phyloP scores from a whole-genome alignment of 2,329 filamentous ascomycete species.

The Neofusicoccum parvum region DNA sequence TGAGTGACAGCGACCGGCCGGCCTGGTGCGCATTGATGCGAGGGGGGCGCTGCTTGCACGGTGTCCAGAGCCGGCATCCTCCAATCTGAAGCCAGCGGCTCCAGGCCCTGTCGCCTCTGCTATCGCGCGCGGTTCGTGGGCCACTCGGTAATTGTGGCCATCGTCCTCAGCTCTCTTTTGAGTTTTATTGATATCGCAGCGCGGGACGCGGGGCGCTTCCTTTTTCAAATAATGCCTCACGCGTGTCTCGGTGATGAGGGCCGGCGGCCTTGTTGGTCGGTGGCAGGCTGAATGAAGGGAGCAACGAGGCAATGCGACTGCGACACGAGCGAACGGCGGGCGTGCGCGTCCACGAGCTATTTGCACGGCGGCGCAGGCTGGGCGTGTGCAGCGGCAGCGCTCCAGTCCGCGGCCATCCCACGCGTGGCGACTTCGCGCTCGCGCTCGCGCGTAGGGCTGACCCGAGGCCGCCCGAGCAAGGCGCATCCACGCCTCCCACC shows the following conservation, averaged over 20 bases:
- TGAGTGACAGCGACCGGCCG: neutral
- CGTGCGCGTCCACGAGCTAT: neutral
- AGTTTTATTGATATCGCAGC: neutral
- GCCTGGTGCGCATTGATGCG: neutral
- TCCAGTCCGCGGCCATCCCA: neutral
- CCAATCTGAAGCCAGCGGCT: constrained; percentile 13
- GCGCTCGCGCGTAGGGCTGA: constrained; percentile 4
- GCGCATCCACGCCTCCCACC: neutral
- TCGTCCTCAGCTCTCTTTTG: neutral
- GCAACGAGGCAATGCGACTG: neutral
- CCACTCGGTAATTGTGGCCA: neutral
- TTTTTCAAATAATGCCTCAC: constrained; percentile 15
- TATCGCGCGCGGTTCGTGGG: neutral
- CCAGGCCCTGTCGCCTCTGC: neutral
- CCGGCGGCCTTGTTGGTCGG: neutral
- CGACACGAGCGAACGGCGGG: neutral
- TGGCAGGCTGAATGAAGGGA: neutral
- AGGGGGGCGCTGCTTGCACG: neutral
- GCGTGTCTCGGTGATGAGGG: neutral
- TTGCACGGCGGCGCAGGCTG: neutral
- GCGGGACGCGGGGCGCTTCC: neutral
- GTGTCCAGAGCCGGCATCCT: constrained; percentile 9
- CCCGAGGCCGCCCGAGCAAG: constrained; percentile 3
- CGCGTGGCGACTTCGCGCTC: neutral
- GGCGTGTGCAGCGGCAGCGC: neutral